Evolutionary conservation across 2,329 filamentous ascomycete genomes (phyloP).

Genomic region (Decorospora gaudefroyi): DNA sequence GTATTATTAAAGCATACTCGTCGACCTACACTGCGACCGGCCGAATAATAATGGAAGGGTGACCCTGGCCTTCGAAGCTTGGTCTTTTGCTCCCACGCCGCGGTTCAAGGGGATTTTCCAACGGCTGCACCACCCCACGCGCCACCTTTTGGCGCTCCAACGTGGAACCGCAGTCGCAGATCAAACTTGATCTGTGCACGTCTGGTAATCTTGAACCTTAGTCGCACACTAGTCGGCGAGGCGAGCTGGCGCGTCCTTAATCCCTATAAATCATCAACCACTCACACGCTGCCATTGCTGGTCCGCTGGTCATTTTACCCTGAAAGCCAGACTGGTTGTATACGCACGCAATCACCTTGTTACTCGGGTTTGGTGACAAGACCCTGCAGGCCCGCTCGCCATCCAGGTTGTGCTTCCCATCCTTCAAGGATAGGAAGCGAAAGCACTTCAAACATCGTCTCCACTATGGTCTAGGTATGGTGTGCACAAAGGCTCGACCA

Average conservation of each 20-base stretch:
- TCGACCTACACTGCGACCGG: slow-evolving; percentile 23
- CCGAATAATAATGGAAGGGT: slow-evolving; percentile 10
- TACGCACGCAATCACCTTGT: slow-evolving; percentile 36
- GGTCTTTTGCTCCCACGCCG: slow-evolving; percentile 30
- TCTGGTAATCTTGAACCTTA: slow-evolving; percentile 29
- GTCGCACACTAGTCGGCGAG: slow-evolving; percentile 25
- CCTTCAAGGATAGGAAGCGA: slow-evolving; percentile 20
- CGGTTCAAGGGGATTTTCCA: slow-evolving; percentile 25
- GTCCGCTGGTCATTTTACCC: slow-evolving; percentile 19
- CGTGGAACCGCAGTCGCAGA: slow-evolving; percentile 43
- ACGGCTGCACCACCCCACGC: slow-evolving; percentile 38
- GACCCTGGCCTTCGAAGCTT: slow-evolving; percentile 20
- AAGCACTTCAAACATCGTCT: slow-evolving; percentile 30
- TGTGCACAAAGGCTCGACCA: slow-evolving; percentile 30
- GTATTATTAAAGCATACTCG: slow-evolving; percentile 12
- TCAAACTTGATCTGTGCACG: slow-evolving; percentile 33
- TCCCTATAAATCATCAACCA: slow-evolving; percentile 11
- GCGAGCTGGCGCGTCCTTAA: slow-evolving; percentile 29
- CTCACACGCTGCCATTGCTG: slow-evolving; percentile 8
- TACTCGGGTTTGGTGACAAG: slow-evolving; percentile 18
- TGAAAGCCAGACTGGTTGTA: slow-evolving; percentile 17
- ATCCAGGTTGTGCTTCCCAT: slow-evolving; percentile 25
- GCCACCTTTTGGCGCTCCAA: slow-evolving; percentile 27
- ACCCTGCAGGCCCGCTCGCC: slow-evolving; percentile 26
- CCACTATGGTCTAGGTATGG: slow-evolving; percentile 25